Base-by-base conservation (phyloP, 2,329 filamentous ascomycete genomes). In the Dothiorella sarmentorum region DNA sequence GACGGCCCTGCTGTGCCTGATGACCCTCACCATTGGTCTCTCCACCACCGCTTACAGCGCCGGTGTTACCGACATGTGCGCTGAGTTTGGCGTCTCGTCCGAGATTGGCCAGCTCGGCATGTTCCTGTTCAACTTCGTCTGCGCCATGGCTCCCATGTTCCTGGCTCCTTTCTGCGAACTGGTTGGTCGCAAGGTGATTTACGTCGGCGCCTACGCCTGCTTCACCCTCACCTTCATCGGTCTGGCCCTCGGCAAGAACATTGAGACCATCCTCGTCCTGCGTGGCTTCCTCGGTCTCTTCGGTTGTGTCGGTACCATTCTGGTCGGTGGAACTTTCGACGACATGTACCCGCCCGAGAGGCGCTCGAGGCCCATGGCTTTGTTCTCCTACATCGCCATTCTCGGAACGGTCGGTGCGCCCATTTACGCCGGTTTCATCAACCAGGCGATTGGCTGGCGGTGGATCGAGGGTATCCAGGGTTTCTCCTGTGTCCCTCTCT, bases 391-490 rank as follows among this genome's bases (percentile, higher is more conserved):
- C 68, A 71, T 80, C 40, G 77, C 78, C 61, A 80, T 80, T 58
- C 73, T 80, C 59, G 80, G 80, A 43, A 82, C 80, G 9, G 78
- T 82, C 24, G 77, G 73, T 4, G 80, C 80, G 3, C 80, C 80
- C 37, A 80, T 82, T 63, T 81, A 82, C 65, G 77, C 78, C 45
- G 78, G 79, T 42, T 81, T 81, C 71, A 80, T 82, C 65, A 78
- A 81, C 66, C 71, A 80, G 64, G 69, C 76, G 38, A 70, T 82
- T 20, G 78, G 79, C 56, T 82, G 80, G 80, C 71, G 80, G 57
- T 82, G 80, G 80, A 75, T 81, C 24, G 73, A 82, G 66, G 80
- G 79, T 52, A 77, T 82, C 42, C 79, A 82, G 63, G 79, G 79
- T 7, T 65, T 82, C 3, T 75, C 76, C 63, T 81, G 81, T 65